Evolutionary conservation across 345 rosid genomes (phyloP).

Genomic region (Erysimum cheiranthoides): DNA sequence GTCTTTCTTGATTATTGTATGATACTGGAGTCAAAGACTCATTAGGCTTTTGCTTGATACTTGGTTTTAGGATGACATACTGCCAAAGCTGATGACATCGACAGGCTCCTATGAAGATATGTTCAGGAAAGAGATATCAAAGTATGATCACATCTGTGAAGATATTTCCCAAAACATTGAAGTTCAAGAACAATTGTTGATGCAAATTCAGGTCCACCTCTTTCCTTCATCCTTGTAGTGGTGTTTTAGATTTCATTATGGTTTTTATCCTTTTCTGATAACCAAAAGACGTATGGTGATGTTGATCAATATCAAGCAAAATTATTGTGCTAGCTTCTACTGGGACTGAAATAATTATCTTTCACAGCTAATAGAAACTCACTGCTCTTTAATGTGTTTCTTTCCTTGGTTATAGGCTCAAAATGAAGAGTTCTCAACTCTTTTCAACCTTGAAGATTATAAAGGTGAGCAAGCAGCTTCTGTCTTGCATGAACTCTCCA

Average conservation of each 20-base stretch:
- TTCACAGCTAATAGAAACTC: slow-evolving; percentile 26
- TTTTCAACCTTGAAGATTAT: slow-evolving; percentile 95
- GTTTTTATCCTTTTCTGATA: slow-evolving; percentile 15
- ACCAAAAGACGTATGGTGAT: slow-evolving; percentile 13
- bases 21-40: slow-evolving; percentile 25
- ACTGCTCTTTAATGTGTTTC: slow-evolving; percentile 26
- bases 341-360: slow-evolving; percentile 25
- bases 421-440: slow-evolving; percentile 75
- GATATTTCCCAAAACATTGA: slow-evolving; percentile 89
- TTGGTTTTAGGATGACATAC: slow-evolving; percentile 85
- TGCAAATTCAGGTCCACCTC: slow-evolving; percentile 86
- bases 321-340: slow-evolving; percentile 24
- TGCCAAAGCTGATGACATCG: slow-evolving; percentile 92
- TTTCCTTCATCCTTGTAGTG: slow-evolving; percentile 15
- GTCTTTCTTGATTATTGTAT: slow-evolving; percentile 26
- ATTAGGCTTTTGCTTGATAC: slow-evolving; percentile 28
- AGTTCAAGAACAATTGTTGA: slow-evolving; percentile 84
- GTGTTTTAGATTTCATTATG: slow-evolving; percentile 17
- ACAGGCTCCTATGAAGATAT: slow-evolving; percentile 94
- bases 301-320: slow-evolving; percentile 8
- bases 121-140: slow-evolving; percentile 90
- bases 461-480: slow-evolving; percentile 64
- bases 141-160: slow-evolving; percentile 83
- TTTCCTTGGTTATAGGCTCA: slow-evolving; percentile 67
- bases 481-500: slow-evolving; percentile 24